Percentiles rank a stretch among this genome's conserved stretches.
phyloP scores from a whole-genome alignment of 1,284 basidiomycete genomes.

The Polyporus tsugae region DNA sequence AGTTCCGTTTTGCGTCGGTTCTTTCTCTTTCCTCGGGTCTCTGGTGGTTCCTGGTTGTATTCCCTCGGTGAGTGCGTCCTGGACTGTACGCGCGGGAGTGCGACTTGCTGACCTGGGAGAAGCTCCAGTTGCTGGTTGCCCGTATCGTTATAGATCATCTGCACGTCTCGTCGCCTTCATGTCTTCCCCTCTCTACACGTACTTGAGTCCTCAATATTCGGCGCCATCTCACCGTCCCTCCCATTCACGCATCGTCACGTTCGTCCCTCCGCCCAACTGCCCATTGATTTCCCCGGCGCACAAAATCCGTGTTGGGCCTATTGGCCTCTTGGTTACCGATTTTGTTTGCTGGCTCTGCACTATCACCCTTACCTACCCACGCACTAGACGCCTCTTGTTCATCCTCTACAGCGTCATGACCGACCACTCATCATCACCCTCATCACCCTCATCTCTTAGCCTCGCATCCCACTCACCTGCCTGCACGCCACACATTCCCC shows the following conservation, averaged over 20 bases:
- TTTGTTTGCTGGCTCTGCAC: background rate
- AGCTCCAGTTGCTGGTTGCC: background rate
- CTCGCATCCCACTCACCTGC: background rate
- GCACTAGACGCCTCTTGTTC: background rate
- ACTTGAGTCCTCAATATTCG: background rate
- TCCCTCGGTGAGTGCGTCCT: background rate
- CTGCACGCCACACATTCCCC: background rate
- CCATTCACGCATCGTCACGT: background rate
- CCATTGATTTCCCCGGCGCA: background rate
- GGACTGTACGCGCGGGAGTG: background rate
- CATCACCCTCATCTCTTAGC: background rate
- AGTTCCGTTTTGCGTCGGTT: background rate
- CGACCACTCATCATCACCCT: background rate
- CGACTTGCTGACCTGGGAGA: background rate
- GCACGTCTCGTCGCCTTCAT: background rate
- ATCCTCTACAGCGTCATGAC: background rate
- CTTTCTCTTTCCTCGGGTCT: background rate
- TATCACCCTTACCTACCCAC: background rate
- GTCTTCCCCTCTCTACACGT: background rate
- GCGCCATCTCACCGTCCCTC: background rate
- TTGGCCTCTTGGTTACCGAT: no score
- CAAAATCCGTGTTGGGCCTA: background rate
- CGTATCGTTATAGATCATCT: slow-evolving; percentile 4
- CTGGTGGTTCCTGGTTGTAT: background rate
- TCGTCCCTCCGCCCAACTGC: background rate